Evolutionary conservation across 495 filamentous ascomycete species (phyloP).

Genomic region (Tuber indicum): DNA sequence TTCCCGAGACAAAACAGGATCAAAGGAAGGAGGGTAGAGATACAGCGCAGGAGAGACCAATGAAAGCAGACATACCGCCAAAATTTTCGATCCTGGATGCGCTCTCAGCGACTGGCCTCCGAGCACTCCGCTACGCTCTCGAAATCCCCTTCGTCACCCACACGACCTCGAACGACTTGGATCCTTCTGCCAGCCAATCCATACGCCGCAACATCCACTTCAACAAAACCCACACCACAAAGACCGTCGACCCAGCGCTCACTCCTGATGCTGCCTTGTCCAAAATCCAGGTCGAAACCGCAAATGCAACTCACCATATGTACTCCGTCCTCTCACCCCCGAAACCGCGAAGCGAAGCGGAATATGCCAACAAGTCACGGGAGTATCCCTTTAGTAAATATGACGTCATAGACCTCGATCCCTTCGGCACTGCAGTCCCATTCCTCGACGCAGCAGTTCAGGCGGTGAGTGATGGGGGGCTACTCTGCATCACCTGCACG

Average conservation of each 20-base stretch:
- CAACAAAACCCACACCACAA: slow-evolving; percentile 58
- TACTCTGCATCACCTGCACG: slow-evolving; percentile 93
- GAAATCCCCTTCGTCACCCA: slow-evolving; percentile 78
- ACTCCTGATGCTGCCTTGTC: slow-evolving; percentile 22
- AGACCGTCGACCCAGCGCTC: slow-evolving; percentile 1
- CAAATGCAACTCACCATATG: slow-evolving; percentile 88
- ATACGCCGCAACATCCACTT: slow-evolving; percentile 78
- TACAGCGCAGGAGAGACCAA: neutral
- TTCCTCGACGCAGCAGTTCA: slow-evolving; percentile 89
- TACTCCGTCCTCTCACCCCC: slow-evolving; percentile 53
- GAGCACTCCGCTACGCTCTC: slow-evolving; percentile 82
- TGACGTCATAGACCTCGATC: slow-evolving; percentile 93
- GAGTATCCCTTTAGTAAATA: slow-evolving; percentile 52
- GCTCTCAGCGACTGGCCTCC: slow-evolving; percentile 86
- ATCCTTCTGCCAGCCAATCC: slow-evolving; percentile 64
- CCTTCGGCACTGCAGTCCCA: slow-evolving; percentile 84
- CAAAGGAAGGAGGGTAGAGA: slow-evolving; percentile 4
- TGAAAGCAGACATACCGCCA: slow-evolving; percentile 14
- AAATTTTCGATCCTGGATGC: slow-evolving; percentile 84
- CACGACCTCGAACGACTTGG: slow-evolving; percentile 85
- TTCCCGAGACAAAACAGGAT: neutral
- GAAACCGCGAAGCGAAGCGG: slow-evolving; percentile 24
- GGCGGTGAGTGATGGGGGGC: slow-evolving; percentile 70
- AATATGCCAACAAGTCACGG: slow-evolving; percentile 39
- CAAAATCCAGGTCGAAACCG: slow-evolving; percentile 64